Evolutionary conservation across 306 rosid species (phyloP).

Genomic region (Acmispon strigosus): DNA sequence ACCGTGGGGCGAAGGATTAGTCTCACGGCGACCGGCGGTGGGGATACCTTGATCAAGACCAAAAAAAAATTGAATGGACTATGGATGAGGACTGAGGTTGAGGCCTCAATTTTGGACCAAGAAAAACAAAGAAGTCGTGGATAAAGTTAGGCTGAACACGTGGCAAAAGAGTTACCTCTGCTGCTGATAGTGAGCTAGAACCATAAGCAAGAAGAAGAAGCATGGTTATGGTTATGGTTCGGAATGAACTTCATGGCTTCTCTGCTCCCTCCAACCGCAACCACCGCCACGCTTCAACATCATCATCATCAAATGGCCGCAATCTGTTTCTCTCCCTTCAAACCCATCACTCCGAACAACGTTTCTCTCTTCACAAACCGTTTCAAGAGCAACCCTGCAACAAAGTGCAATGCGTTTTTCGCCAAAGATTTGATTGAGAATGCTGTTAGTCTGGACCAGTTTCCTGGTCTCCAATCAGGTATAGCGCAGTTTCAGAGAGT

Average conservation of each 20-base stretch:
- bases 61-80: too few species aligned
- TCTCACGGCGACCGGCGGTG: too few species aligned
- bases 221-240: neutral
- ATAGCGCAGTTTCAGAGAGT: constrained; percentile 37
- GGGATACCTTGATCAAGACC: too few species aligned
- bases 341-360: constrained; percentile 18
- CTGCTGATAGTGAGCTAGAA: neutral
- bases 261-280: constrained; percentile 44
- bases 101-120: neutral
- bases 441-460: constrained; percentile 33
- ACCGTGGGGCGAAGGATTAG: too few species aligned
- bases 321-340: constrained; percentile 25
- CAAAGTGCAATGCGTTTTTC: constrained; percentile 49
- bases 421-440: constrained; percentile 31
- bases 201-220: too few species aligned
- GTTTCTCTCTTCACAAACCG: constrained; percentile 36
- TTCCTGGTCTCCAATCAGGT: constrained; percentile 51
- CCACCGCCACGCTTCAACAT: constrained; percentile 25
- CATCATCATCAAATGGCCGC: constrained; percentile 24
- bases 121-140: constrained; percentile 16
- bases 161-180: constrained; percentile 37
- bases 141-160: constrained; percentile 25
- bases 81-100: neutral
- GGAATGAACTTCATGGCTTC: constrained; percentile 47
- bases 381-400: constrained; percentile 23